phyloP scores from a whole-genome alignment of 208 protist species.

The Histomonas meleagridis region DNA sequence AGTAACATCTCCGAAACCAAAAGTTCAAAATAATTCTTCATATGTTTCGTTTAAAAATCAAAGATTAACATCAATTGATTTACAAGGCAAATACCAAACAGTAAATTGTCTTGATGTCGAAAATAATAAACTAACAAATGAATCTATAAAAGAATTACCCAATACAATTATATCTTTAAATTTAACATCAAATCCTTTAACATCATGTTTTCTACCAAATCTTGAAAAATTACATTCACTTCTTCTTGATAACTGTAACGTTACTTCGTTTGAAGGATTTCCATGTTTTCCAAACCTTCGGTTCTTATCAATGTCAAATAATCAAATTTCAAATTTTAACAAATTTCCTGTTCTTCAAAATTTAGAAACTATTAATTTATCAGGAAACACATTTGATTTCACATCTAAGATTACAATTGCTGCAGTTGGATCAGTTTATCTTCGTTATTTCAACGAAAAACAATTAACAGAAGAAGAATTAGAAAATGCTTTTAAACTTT shows the following conservation, averaged over 20 bases:
- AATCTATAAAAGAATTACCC: not conserved
- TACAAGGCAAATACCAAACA: too few species aligned
- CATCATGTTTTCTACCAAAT: not conserved
- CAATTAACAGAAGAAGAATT: not conserved
- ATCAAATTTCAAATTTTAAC: not conserved
- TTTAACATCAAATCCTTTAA: not conserved
- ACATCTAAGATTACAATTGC: not conserved
- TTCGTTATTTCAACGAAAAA: not conserved
- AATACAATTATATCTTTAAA: not conserved
- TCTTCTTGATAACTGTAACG: not conserved
- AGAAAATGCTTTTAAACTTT: not conserved
- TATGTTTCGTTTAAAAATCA: too few species aligned
- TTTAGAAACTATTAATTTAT: not conserved
- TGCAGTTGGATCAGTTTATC: not conserved
- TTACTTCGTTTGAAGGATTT: conserved; percentile 10
- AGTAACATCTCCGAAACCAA: too few species aligned
- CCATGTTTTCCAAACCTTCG: not conserved
- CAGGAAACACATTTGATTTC: not conserved
- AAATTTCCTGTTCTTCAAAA: not conserved
- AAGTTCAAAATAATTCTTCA: too few species aligned
- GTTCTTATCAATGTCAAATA: not conserved
- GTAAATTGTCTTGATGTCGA: not conserved
- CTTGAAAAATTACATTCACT: not conserved
- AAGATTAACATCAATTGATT: too few species aligned
- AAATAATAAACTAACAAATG: not conserved